A percentile compares a stretch with the other conserved stretches of the same genome.
These are phyloP conservation scores for Tetracladium marchalianum DNA, from an alignment of 495 filamentous ascomycete species.

Conservation along the genomic window DNA sequence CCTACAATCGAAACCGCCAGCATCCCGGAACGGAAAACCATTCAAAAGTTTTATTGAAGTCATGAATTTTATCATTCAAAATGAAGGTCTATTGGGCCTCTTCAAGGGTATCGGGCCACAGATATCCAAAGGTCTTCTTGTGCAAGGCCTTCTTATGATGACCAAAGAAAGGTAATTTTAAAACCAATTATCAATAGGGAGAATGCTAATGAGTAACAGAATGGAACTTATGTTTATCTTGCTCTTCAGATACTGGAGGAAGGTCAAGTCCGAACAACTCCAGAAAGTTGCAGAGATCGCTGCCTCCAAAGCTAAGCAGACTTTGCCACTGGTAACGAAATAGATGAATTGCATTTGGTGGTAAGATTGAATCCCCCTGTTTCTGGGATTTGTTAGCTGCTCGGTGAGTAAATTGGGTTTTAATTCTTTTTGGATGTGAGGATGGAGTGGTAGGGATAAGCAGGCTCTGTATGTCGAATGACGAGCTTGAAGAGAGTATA, in stretches of 20 bases:
- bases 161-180: slow-evolving; percentile 80
- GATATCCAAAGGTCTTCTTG: slow-evolving; percentile 82
- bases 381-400: too few species aligned
- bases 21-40: slow-evolving; percentile 73
- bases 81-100: slow-evolving; percentile 71
- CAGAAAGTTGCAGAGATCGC: slow-evolving; percentile 52
- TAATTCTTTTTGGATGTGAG: too few species aligned
- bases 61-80: slow-evolving; percentile 82
- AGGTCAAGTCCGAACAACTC: slow-evolving; percentile 60
- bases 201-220: slow-evolving; percentile 31
- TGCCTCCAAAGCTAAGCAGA: slow-evolving; percentile 39
- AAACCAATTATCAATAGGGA: slow-evolving; percentile 8
- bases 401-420: too few species aligned
- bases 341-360: slow-evolving; percentile 18
- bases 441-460: too few species aligned
- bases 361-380: background rate
- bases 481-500: too few species aligned
- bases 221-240: slow-evolving; percentile 87
- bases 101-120: slow-evolving; percentile 98
- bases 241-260: slow-evolving; percentile 70
- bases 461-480: too few species aligned
- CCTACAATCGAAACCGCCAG: slow-evolving; percentile 84
- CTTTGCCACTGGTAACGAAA: slow-evolving; percentile 35
- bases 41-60: slow-evolving; percentile 95
- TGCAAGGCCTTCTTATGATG: slow-evolving; percentile 98